Percentiles rank a stretch among this genome's conserved stretches.
Evolutionary conservation across 257 asterid genomes (phyloP).

Genomic region (Catharanthus roseus): DNA sequence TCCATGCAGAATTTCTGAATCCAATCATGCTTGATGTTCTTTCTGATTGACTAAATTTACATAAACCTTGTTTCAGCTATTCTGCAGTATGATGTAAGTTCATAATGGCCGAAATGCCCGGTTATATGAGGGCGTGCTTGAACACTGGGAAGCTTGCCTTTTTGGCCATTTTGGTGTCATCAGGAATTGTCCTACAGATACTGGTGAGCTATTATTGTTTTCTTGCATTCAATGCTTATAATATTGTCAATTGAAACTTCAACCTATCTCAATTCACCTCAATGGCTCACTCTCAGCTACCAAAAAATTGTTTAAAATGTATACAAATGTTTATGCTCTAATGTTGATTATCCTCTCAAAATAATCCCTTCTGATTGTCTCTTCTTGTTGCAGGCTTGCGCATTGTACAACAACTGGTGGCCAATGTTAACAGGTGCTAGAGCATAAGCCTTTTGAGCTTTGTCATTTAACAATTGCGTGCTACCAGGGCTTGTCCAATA

Average conservation of each 20-base stretch:
- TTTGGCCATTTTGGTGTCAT: constrained; percentile 86
- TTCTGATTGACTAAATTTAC: neutral
- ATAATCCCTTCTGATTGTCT: constrained; percentile 17
- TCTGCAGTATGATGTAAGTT: constrained; percentile 38
- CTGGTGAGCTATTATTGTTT: constrained; percentile 39
- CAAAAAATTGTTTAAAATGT: neutral
- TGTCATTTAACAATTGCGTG: neutral
- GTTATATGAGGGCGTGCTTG: constrained; percentile 65
- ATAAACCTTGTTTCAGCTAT: constrained; percentile 9
- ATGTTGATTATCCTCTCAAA: constrained; percentile 13
- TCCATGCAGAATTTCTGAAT: neutral
- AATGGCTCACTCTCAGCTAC: neutral
- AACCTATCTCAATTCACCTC: neutral
- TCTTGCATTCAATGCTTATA: neutral
- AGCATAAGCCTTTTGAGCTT: neutral
- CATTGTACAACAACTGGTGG: constrained; percentile 92
- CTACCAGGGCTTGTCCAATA: neutral
- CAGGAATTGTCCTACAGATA: constrained; percentile 86
- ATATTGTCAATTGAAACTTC: neutral
- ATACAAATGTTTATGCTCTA: constrained; percentile 2
- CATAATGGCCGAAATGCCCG: constrained; percentile 66
- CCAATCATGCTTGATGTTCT: neutral
- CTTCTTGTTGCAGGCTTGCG: constrained; percentile 71
- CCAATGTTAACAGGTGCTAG: constrained; percentile 85
- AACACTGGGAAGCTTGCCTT: constrained; percentile 79